Evolutionary conservation across 192 early-diverging fungal genomes (phyloP).

Genomic region (Coemansia guatemalensis): DNA sequence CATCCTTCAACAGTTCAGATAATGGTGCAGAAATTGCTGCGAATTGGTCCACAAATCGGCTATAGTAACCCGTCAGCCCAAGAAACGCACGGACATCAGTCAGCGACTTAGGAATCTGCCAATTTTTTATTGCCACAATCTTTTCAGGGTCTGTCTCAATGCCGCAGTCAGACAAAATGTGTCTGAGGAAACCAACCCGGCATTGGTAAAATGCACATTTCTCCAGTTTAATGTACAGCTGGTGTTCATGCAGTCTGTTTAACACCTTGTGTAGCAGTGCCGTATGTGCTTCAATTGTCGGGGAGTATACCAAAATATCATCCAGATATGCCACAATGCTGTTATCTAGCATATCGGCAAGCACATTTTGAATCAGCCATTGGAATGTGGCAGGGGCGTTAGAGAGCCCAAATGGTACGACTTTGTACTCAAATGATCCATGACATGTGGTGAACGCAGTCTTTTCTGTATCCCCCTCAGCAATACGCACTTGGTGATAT

Average conservation of each 20-base stretch:
- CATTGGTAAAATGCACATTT: conserved; percentile 2
- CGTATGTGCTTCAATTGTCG: conserved; percentile 5
- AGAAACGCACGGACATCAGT: conserved; percentile 8
- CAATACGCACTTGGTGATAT: no score
- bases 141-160: conserved; percentile 2
- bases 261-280: conserved; percentile 13
- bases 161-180: no score
- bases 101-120: not conserved
- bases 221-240: no score
- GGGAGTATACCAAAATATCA: no score
- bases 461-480: no score
- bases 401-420: conserved; percentile 57
- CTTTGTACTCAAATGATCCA: no score
- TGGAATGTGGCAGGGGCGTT: conserved; percentile 62
- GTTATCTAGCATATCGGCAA: no score
- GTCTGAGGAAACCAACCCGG: not conserved
- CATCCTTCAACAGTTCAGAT: no score
- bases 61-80: conserved; percentile 3
- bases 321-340: no score
- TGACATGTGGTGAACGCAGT: no score
- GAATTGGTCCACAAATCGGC: conserved; percentile 1
- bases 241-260: not conserved
- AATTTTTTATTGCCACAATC: conserved; percentile 1
- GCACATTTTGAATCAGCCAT: no score
- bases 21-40: not conserved